Base-by-base conservation (phyloP, 768 basidiomycete species). In the Trametes elegans region DNA sequence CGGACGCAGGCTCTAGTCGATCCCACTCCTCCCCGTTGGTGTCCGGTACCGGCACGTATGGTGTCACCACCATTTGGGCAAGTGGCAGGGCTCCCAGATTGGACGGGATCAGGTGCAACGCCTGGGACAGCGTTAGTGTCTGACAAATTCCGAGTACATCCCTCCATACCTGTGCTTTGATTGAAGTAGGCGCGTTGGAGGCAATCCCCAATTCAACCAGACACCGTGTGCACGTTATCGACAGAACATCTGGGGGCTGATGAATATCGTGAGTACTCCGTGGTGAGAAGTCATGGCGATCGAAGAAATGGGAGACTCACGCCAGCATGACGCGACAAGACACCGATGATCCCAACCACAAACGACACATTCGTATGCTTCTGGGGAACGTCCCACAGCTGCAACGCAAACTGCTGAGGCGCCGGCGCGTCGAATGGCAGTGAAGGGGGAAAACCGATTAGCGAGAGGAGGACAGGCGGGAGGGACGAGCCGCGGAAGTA, bases 11-110 rank as follows among this genome's bases (percentile, higher is more conserved):
- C 55, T 93, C 89, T 21, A 96, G 69, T 19, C 93, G 80, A 68
- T 95, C 91, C 91, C 91, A 93, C 66, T 96, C 93, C 71, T 96
- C 93, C 7, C 92, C 92, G 57, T 90, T 81, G 50, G 95, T 80
- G 70, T 91, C 83, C 55, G 90, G 83, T 38, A 88, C 83, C 64
- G 90, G 81, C 72, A 88, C 76, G 68, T 90, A 84, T 58, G 88
- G 82, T 51, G 88, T 85, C 56, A 89, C 67, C 60, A 83, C 75
- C 65, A 95, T 69, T 60, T 84, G 73, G 45, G 84, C 76, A 62
- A 98, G 71, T 43, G 82, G 86, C 64, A 80, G 87, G 7, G 42
- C 24, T 62, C 74, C 83, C 63, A 70, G 77, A 64, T 61, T 75
- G 21, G 61, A 65, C 13, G 85, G 81, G n/a, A 90, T 75, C 14